Percentiles rank a stretch among this genome's conserved stretches.
These are phyloP conservation scores for Blastocrithidia nonstop DNA, from an alignment of 208 protist species.

Conservation along the genomic window DNA sequence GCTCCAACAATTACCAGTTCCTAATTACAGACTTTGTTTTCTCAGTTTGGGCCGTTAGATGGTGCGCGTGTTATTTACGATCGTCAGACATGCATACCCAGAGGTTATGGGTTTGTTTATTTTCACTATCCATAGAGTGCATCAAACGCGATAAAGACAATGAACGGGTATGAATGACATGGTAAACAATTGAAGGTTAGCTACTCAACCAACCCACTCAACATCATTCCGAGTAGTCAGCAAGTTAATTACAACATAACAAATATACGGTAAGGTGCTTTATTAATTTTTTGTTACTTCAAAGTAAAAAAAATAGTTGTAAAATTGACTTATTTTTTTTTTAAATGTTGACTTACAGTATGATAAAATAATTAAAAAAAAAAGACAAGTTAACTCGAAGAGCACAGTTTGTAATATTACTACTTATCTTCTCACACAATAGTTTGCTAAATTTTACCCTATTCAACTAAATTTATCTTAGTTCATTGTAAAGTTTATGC, in stretches of 20 bases:
- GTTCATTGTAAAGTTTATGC: no score
- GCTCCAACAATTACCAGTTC: conserved; percentile 37
- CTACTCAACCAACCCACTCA: conserved; percentile 64
- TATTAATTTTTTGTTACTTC: not conserved
- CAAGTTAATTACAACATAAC: conserved; percentile 4
- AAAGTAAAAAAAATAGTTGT: not conserved
- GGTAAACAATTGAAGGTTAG: conserved; percentile 59
- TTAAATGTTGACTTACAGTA: not conserved
- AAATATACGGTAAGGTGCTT: not conserved
- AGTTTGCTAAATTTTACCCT: no score
- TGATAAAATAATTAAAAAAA: not conserved
- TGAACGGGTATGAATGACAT: conserved; percentile 61
- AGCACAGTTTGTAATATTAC: not conserved
- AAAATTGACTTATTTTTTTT: not conserved
- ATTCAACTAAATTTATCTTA: no score
- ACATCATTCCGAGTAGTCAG: conserved; percentile 37
- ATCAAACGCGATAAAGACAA: conserved; percentile 27
- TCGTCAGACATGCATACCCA: conserved; percentile 35
- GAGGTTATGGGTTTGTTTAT: conserved; percentile 70
- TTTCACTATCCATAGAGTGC: conserved; percentile 41
- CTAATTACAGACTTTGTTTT: conserved; percentile 49
- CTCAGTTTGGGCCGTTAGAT: conserved; percentile 44
- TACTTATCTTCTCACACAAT: no score
- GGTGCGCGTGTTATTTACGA: conserved; percentile 63
- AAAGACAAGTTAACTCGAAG: not conserved